Base-by-base conservation (phyloP, 2,329 filamentous ascomycete species). In the Apiospora phragmitis region DNA sequence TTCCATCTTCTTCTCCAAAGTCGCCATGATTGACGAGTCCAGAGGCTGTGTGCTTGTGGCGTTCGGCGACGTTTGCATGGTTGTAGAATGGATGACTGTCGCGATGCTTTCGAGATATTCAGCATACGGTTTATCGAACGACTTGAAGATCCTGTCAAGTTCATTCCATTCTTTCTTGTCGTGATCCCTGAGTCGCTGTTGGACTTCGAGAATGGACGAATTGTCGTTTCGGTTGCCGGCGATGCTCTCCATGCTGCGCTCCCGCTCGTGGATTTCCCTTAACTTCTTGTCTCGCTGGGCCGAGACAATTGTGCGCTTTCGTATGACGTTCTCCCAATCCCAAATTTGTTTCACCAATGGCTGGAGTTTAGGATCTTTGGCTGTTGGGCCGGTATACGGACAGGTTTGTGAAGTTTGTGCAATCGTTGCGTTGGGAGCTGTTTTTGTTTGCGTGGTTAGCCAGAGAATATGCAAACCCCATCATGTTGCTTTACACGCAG, bases 291-390 rank as follows among this genome's bases (percentile, higher is more conserved):
- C 65, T 47, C 68, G 68, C 6, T 69, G 71, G 8, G 70, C 24
- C 41, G 68, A 70, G 18, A 74, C 65, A 12, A 69, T n/a, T 11
- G 66, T 68, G 42, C 70, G 71, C 32, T 74, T 70, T 45, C 73
- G 69, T 4, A 43, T 55, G 18, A 35, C 51, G 32, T 76, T 73
- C 26, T 47, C 67, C 47, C 70, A 72, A 32, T 71, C 71, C 65
- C 47, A 71, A 4, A 75, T 16, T 26, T 45, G 70, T 14, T 76
- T 73, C 42, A 78, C 74, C 7, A 71, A 41, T 35, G 71, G 72
- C 71, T 79, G 77, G 5, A 77, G 59, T n/a, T 72, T 71, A 21
- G 75, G 72, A 62, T 79, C 73, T 55, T 74, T 75, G 26, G 74
- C 71, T 51, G 69, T 51, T 4, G 71, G 70, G 3, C 9, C 32